A percentile compares a stretch with the other conserved stretches of the same genome.
These are phyloP conservation scores for Cyclotella choctawhatcheeana DNA, from an alignment of 108 stramenopile species.

Conservation along the genomic window DNA sequence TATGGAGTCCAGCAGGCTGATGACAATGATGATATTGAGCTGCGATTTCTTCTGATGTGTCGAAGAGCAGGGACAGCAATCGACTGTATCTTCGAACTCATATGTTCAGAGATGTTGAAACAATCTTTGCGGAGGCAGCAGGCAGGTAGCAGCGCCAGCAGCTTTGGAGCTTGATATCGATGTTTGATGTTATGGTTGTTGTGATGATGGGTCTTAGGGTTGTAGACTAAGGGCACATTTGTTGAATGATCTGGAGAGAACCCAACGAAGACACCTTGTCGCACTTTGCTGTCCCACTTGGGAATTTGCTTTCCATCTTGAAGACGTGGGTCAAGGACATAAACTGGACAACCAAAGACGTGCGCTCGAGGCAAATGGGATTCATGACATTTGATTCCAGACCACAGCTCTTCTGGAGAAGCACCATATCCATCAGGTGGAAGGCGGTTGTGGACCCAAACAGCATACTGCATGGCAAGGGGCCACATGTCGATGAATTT, in stretches of 20 bases:
- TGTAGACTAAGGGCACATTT: background rate
- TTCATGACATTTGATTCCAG: background rate
- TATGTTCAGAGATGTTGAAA: too few relatives aligned
- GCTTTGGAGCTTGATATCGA: too few relatives aligned
- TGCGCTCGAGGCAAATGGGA: background rate
- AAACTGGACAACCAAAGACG: conserved; percentile 6
- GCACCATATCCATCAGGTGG: background rate
- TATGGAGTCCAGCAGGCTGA: too few relatives aligned
- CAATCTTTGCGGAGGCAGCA: too few relatives aligned
- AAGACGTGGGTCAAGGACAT: background rate
- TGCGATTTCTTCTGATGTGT: too few relatives aligned
- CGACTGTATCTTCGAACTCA: too few relatives aligned
- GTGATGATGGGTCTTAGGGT: background rate
- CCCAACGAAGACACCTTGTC: conserved; percentile 1
- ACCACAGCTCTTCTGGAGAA: background rate
- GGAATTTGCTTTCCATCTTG: conserved; percentile 5
- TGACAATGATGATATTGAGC: too few relatives aligned
- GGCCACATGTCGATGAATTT: conserved; percentile 47
- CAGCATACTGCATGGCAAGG: conserved; percentile 54
- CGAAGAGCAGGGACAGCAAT: too few relatives aligned
- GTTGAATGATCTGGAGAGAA: conserved; percentile 7
- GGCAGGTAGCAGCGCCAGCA: too few relatives aligned
- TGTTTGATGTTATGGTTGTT: too few relatives aligned
- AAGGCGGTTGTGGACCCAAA: background rate
- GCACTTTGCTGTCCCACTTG: background rate